phyloP scores from a whole-genome alignment of 2,329 filamentous ascomycete genomes.

The Aspergillus sp. region DNA sequence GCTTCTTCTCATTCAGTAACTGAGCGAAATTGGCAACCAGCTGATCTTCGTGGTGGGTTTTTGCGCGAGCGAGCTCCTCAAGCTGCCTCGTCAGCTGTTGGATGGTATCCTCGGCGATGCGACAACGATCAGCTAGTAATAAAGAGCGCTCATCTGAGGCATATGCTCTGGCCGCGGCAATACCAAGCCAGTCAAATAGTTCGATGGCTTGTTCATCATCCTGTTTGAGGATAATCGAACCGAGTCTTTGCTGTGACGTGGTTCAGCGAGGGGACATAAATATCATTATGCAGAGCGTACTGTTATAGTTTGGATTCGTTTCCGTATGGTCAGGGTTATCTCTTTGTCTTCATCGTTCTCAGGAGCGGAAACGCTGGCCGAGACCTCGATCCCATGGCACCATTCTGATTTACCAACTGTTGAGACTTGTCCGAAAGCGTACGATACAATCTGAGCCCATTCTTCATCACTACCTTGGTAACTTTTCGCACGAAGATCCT shows the following conservation, averaged over 20 bases:
- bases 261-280: conserved; percentile 4
- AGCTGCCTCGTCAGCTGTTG: conserved; percentile 48
- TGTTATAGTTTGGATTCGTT: conserved; percentile 44
- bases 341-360: conserved; percentile 26
- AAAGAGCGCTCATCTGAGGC: conserved; percentile 37
- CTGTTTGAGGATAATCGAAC: conserved; percentile 45
- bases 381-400: conserved; percentile 25
- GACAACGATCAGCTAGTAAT: conserved; percentile 34
- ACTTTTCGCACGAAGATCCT: conserved; percentile 35
- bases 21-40: conserved; percentile 53
- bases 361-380: conserved; percentile 19
- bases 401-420: conserved; percentile 11
- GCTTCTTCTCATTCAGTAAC: conserved; percentile 57
- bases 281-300: conserved; percentile 22
- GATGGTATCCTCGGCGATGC: conserved; percentile 45
- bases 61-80: conserved; percentile 51
- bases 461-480: conserved; percentile 40
- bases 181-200: conserved; percentile 51
- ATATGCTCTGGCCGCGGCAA: conserved; percentile 40
- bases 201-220: conserved; percentile 50
- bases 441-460: conserved; percentile 32
- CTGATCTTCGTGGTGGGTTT: conserved; percentile 50
- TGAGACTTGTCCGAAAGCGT: conserved; percentile 26
- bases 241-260: conserved; percentile 44
- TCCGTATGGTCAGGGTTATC: conserved; percentile 36